Base-by-base conservation (phyloP, 139 green algal genomes). In the Microglena sp. region DNA sequence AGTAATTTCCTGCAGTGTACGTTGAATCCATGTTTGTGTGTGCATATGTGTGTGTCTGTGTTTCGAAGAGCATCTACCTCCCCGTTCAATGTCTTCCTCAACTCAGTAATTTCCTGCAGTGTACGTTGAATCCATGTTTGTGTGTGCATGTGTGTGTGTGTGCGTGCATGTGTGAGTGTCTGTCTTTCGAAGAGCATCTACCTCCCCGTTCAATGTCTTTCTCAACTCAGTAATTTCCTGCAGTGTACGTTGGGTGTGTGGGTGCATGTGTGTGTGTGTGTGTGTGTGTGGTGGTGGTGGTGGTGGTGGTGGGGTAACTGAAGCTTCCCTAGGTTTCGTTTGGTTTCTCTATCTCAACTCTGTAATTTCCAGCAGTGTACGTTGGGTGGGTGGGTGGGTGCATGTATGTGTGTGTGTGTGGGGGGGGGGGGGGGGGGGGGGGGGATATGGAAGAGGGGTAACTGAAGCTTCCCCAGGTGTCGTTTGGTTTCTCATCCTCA, bases 151-250 rank as follows among this genome's bases (percentile, higher is more conserved):
- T 24, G 45, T 4, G 45, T 55, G 5, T 50, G 40, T 50, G 40
- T 50, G 40, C 40, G 40, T 50, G 8, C 11, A 18, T 34, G 55
- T 62, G 55, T 18, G 55, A 44, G 55, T 24, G 26, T 5, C 27
- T 61, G 54, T 40, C 27, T 15, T 34, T 11, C 4, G 6, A 33
- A 7, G 28, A 55, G n/a, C 4, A 26, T 84, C 83, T 1, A 85
- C 77, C 59, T 89, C 83, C 0, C 45, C 67, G 36, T 82, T 79
- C 1, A 86, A 66, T 6, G 80, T 84, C 30, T 72, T 71, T 3
- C 77, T 66, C 43, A 86, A 54, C 1, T 86, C 75, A 1, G 66
- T 69, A 21, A 89, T 69, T 55, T 89, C 79, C 77, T 84, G 70
- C 22, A 24, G 40, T 50, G 40, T 18, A 50, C 40, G 40, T 18